Base-by-base conservation (phyloP, 495 filamentous ascomycete species). In the Bryoglossum gracile region DNA sequence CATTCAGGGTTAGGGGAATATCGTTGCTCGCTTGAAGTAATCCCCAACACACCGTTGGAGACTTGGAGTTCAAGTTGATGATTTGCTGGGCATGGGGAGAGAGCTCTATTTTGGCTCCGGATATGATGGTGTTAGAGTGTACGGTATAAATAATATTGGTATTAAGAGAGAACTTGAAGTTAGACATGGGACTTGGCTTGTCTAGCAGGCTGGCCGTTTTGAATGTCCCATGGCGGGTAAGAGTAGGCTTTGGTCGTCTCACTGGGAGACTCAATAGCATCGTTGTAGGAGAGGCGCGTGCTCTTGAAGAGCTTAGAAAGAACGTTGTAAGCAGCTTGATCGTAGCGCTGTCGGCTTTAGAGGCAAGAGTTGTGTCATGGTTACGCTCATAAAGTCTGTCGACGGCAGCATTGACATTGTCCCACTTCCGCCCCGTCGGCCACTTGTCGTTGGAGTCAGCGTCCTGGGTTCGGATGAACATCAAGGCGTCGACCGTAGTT, bases 361-460 rank as follows among this genome's bases (percentile, higher is more conserved):
- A 87, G 2, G 85, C 81, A 32, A 67, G 64, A 53, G 77, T 75
- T 16, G 82, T 85, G 21, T 82, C 80, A 0, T 83, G 82, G 56
- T 85, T 86, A 45, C 82, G 78, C 33, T 66, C 61, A 66, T 86
- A 86, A 3, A 85, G 76, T 3, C 76, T 69, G 33, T 68, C 63
- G 24, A 73, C 72, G 35, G 84, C 74, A 46, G 68, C 61, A 48
- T 63, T 58, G 57, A 87, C 66, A 56, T 87, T 80, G 3, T 67
- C 60, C 38, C 72, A 70, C 62, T 84, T 81, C 85, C 85, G 88
- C 28, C 80, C 83, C 32, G 65, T 40, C 4, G 85, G 85, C 68
- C 85, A 89, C 53, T 84, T 81, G 57, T 77, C 75, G 53, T 88
- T 74, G 68, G 82, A 89, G 60, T 87, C 85, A 13, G 56, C 59